These are phyloP conservation scores for Leptoxyphium fumago DNA, from an alignment of 2,329 filamentous ascomycete genomes.

Conservation along the genomic window DNA sequence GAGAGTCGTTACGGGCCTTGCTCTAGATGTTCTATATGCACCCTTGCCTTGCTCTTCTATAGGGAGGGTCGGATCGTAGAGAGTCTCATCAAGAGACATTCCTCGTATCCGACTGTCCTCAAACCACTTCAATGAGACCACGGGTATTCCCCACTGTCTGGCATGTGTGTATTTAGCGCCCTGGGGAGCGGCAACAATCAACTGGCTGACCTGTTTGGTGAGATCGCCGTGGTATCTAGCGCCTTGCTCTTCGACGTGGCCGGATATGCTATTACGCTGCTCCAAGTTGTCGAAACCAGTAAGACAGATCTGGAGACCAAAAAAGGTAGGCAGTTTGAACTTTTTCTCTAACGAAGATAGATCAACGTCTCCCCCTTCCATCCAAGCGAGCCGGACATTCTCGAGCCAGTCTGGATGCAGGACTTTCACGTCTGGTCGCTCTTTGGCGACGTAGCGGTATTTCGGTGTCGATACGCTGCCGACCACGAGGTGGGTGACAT, in stretches of 20 bases:
- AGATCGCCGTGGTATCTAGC: conserved; percentile 80
- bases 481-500: conserved; percentile 88
- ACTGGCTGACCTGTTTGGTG: conserved; percentile 71
- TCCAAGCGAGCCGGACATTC: conserved; percentile 65
- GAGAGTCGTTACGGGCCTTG: conserved; percentile 27
- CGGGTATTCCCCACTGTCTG: conserved; percentile 63
- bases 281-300: conserved; percentile 54
- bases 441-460: conserved; percentile 86
- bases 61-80: conserved; percentile 64
- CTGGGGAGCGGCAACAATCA: conserved; percentile 63
- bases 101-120: conserved; percentile 67
- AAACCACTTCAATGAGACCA: conserved; percentile 76
- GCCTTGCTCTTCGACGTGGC: conserved; percentile 53
- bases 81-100: conserved; percentile 79
- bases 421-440: conserved; percentile 71
- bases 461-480: conserved; percentile 82
- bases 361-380: conserved; percentile 61
- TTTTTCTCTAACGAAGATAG: conserved; percentile 52
- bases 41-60: conserved; percentile 57
- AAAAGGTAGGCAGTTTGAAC: conserved; percentile 50
- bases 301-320: conserved; percentile 48
- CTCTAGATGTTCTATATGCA: conserved; percentile 44
- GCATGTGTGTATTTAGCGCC: conserved; percentile 87
- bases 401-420: conserved; percentile 77
- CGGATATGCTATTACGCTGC: conserved; percentile 56